Base-by-base conservation (phyloP, 345 rosid species). In the Nasturtium officinale region DNA sequence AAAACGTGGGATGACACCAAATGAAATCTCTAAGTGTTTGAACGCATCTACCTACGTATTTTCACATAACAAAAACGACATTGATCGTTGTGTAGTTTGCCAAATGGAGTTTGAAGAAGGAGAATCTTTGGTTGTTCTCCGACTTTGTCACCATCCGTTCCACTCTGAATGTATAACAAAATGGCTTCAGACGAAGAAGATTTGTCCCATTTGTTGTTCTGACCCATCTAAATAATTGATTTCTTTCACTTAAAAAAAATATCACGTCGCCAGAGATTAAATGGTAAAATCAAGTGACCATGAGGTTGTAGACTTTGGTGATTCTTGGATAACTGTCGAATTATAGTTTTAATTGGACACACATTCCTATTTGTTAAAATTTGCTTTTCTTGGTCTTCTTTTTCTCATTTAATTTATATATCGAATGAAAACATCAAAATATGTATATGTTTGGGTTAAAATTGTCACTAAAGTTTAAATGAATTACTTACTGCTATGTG, bases 41-140 rank as follows among this genome's bases (percentile, higher is more conserved):
- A 28, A 42, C 4, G 59, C 28, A 43, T 55, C 56, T 0, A 77
- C 74, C 7, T 73, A 56, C 9, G 23, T 23, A 29, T 37, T 51
- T 16, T 25, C 50, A 12, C 73, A 81, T 45, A 46, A 45, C 10
- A 72, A 67, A 38, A 71, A 64, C 21, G 84, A 79, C 33, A 76
- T 73, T 5, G 96, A 90, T 54, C 81, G 84, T 3, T 92, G 98
- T 64, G 96, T 88, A 12, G 78, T 92, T 32, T 92, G 92, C 69
- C 96, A 92, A 72, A 77, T 83, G 23, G 96, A 92, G 69, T 92
- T 79, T 47, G 87, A 78, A 71, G 89, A 84, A 73, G 85, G 81
- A 12, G 95, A 92, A 56, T 38, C 52, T 2, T 6, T 90, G 51
- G 90, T 78, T 5, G 75, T 77, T 48, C 90, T 88, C 8, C 35